Evolutionary conservation across 805 yeast species (phyloP), one percentile per base, ranked within the genome.

Genomic region (Candida dajiaensis): DNA sequence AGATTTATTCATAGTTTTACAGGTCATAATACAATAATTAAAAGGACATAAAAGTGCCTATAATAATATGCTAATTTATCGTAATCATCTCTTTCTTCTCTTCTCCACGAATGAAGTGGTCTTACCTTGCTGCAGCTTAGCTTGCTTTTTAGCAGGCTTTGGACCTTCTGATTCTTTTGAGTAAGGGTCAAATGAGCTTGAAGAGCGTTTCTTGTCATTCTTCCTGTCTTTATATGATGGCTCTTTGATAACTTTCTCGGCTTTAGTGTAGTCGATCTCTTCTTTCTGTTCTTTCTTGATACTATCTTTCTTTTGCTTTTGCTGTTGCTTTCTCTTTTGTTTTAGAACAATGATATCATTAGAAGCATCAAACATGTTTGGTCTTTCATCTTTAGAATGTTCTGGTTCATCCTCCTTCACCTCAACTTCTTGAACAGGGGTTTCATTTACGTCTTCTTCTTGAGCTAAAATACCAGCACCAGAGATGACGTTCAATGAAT

Each of bases 121-220:
- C 41, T 56, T 59, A 9, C 63, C 63, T 21, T 41, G 47, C 1
- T 43, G 50, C 12, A 46, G 20, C 10, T 44, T 52, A 15, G 39
- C 37, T 37, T 51, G 58, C 44, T 69, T 76, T 64, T 77, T 80
- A 8, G 76, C 74, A n/a, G 75, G 72, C 52, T 65, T 66, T 9
- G 84, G 84, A 2, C 81, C 85, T 16, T 71, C 72, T 23, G 70
- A 64, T 6, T 65, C 68, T 40, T 68, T 70, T 18, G 72, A 61
- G 52, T 80, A 83, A 4, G 89, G 89, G 63, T 83, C 83, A 51
- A 78, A 83, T 9, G 73, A 50, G 12, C 43, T 49, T 5, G 56
- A 43, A 6, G 49, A 64, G 54, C 74, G 72, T 58, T 73, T 73
- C 41, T 62, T 64, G 5, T 53, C 57, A 16, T 53, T 38, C 51